A percentile compares a stretch with the other conserved stretches of the same genome.
These are phyloP conservation scores for Starmerella davenportii DNA, from an alignment of 805 yeast species.

Conservation along the genomic window DNA sequence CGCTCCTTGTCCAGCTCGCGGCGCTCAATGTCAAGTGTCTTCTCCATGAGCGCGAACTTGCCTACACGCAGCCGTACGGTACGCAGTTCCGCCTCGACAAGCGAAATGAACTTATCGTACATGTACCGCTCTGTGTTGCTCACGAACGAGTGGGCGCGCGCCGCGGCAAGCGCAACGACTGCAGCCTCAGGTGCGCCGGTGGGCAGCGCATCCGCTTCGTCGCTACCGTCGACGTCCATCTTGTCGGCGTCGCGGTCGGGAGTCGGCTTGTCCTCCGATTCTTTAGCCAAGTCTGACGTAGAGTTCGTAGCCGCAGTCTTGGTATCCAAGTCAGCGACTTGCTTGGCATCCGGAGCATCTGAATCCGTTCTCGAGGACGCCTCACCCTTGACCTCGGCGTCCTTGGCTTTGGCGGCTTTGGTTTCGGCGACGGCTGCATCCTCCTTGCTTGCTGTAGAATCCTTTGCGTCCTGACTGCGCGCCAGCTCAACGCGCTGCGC, in stretches of 20 bases:
- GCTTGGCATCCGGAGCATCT: background rate
- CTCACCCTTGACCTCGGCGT: background rate
- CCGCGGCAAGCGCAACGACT: conserved; percentile 44
- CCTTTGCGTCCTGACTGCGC: conserved; percentile 1
- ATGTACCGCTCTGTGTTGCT: conserved; percentile 27
- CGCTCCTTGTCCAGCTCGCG: conserved; percentile 27
- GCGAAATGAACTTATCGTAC: conserved; percentile 36
- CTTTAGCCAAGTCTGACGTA: background rate
- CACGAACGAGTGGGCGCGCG: conserved; percentile 16
- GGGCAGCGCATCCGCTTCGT: background rate
- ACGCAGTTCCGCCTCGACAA: conserved; percentile 51
- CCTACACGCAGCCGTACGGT: conserved; percentile 59
- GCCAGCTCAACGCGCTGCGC: conserved; percentile 41
- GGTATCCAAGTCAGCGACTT: background rate
- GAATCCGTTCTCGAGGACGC: conserved; percentile 1
- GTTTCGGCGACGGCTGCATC: background rate
- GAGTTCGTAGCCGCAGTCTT: background rate
- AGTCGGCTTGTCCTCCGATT: background rate
- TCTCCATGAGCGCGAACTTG: conserved; percentile 51
- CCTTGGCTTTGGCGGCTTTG: background rate
- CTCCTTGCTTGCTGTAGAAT: background rate
- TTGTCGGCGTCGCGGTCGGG: background rate
- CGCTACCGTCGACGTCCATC: conserved; percentile 4
- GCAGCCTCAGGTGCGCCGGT: conserved; percentile 30
- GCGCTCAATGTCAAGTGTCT: conserved; percentile 28